Evolutionary conservation across 345 rosid genomes (phyloP), one percentile per base, ranked within the genome.

Genomic region (Bretschneidera sinensis): DNA sequence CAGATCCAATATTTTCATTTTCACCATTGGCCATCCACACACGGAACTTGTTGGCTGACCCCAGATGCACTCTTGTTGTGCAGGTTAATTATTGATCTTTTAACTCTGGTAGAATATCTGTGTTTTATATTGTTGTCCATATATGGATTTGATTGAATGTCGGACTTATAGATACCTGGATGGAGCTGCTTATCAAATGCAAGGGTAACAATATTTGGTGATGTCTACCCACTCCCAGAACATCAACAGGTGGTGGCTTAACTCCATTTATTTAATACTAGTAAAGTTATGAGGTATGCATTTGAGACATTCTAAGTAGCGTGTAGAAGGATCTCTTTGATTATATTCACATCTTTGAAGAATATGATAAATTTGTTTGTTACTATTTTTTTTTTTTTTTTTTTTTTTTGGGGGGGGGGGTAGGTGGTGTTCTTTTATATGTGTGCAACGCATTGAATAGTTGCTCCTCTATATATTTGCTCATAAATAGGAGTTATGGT

Each of bases 171-270:
- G 99, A 85, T 94, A 71, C 99, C 97, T 21, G 96, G 97, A 63
- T 90, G 97, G 99, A 94, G 89, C 72, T 79, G 96, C 83, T 88
- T 94, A 77, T 94, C 97, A 28, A 94, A 91, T 77, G 99, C 99
- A 56, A 83, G 99, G 66, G 99, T 85, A 56, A 88, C 99, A 34
- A 81, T 94, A 16, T 94, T 94, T 70, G 99, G 99, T 0, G 97
- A 94, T 73, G 85, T 90, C 24, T 77, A 80, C 76, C 99, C 97
- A 16, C 91, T 94, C 70, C 88, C 89, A 33, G 92, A 86, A 70
- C 58, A 83, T 51, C 83, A 90, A 62, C 97, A 94, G 92, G 99
- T 90, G 2, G 20, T 47, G 43, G 33, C 47, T 47, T 51, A 21
- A 21, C 25, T 43, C 14, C 50, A 33, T 53, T 9, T 19, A 17